phyloP scores from a whole-genome alignment of 768 basidiomycete species.

The Hericium alpestre region DNA sequence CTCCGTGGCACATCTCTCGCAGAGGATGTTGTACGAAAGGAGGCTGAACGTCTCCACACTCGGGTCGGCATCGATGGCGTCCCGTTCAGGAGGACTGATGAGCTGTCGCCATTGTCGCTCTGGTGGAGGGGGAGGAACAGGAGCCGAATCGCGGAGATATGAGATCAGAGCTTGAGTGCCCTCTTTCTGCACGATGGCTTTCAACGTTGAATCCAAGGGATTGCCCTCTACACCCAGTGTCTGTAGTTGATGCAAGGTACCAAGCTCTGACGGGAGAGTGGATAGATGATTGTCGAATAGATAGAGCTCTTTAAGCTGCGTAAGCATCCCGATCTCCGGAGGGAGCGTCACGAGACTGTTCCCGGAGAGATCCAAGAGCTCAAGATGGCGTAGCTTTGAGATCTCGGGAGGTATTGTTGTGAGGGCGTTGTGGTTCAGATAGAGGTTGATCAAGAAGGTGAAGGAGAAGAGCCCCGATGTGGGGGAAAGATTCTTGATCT shows the following conservation, averaged over 20 bases:
- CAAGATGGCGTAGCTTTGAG: slow-evolving; percentile 72
- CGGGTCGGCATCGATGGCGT: slow-evolving; percentile 49
- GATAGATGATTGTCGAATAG: slow-evolving; percentile 92
- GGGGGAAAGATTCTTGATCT: slow-evolving; percentile 81
- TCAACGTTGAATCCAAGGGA: slow-evolving; percentile 69
- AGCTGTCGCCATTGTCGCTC: slow-evolving; percentile 68
- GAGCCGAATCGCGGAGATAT: slow-evolving; percentile 89
- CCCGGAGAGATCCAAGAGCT: slow-evolving; percentile 83
- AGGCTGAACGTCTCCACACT: slow-evolving; percentile 68
- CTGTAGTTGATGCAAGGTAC: slow-evolving; percentile 83
- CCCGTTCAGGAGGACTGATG: slow-evolving; percentile 46
- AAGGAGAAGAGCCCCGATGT: slow-evolving; percentile 71
- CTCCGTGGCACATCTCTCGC: slow-evolving; percentile 81
- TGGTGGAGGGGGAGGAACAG: slow-evolving; percentile 71
- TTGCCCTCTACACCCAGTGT: slow-evolving; percentile 97
- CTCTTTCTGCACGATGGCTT: slow-evolving; percentile 82
- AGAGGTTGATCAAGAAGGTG: slow-evolving; percentile 87
- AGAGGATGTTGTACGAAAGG: slow-evolving; percentile 90
- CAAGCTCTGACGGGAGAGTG: slow-evolving; percentile 78
- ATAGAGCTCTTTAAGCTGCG: slow-evolving; percentile 81
- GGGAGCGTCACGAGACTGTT: slow-evolving; percentile 75
- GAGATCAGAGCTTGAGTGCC: slow-evolving; percentile 85
- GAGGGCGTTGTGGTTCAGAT: slow-evolving; percentile 92
- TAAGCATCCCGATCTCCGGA: slow-evolving; percentile 83
- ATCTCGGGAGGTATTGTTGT: slow-evolving; percentile 73